Conservation (phyloP, 148 eudicot genomes). For the Camellia sinensis region DNA sequence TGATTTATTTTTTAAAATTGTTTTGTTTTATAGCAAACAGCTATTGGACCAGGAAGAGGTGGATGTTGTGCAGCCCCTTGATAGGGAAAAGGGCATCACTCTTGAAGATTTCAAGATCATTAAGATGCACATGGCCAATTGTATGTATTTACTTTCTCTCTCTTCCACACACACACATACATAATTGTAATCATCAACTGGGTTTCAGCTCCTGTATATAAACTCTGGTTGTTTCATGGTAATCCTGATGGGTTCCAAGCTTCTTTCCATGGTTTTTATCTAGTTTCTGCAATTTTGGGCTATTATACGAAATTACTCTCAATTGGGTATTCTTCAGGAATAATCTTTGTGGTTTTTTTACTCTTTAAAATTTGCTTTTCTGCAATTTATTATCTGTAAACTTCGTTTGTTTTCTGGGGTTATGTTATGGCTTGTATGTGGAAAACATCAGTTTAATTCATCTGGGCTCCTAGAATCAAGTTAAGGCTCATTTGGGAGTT, state of each 20-base stretch:
- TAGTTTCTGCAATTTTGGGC: not conserved
- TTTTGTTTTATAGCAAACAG: constrained; percentile 50
- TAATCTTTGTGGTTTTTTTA: not conserved
- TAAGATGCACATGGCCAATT: constrained; percentile 85
- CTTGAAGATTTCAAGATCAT: constrained; percentile 89
- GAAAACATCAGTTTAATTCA: not conserved
- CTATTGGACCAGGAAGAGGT: constrained; percentile 83
- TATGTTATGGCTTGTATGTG: not conserved
- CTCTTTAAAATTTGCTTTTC: not conserved
- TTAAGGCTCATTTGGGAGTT: too few species aligned
- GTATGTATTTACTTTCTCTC: constrained; percentile 31
- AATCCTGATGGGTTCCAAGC: not conserved
- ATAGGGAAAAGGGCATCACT: constrained; percentile 80
- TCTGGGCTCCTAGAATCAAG: not conserved
- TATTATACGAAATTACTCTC: not conserved
- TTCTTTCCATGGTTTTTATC: constrained; percentile 4
- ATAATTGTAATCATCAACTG: not conserved
- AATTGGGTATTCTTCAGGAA: not conserved
- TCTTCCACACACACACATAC: not conserved
- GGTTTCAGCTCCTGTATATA: not conserved
- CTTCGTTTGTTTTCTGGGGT: not conserved
- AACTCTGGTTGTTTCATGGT: not conserved
- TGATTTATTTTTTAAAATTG: not conserved
- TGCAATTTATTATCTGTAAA: not conserved
- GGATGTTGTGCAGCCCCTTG: constrained; percentile 70